Base-by-base conservation (phyloP, 2,329 filamentous ascomycete species). In the Colletotrichum sp. region DNA sequence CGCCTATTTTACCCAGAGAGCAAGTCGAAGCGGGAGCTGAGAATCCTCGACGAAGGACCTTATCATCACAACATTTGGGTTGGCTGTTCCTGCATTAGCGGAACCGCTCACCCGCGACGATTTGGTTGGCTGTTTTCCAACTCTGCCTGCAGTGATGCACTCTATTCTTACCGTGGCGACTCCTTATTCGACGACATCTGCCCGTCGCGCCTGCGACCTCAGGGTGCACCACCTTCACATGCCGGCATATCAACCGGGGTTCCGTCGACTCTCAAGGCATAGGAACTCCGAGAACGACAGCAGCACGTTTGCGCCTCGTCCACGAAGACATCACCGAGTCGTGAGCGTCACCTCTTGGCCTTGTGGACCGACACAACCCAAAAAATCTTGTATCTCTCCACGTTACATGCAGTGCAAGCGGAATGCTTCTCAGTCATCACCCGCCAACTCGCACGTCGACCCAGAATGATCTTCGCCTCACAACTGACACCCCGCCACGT, bases 11-110 rank as follows among this genome's bases (percentile, higher is more conserved):
- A 32, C 30, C 32, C 30, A 66, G 16, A 66, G 16, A 48, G 26
- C 63, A 66, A 30, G 63, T 66, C 63, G 21, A 64, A 36, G 61
- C 63, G 36, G 5, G 34, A 43, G n/a, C 18, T 66, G 21, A 48
- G 26, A 43, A n/a, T 39, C 21, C 16, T 34, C 60, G 48, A 36
- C 67, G 26, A 64, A 24, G n/a, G 60, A 16, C 36, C 55, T 61
- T n/a, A 24, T 39, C 36, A 39, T 61, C 36, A 48, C 65, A 28
- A 69, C 65, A 65, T 66, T 64, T 63, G 43, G 28, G 63, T 68
- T 76, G 63, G 70, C 59, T 73, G 74, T 76, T 74, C 74, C 71
- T 76, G 71, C 74, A 74, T 74, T 66, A 74, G 74, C 70, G 64
- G 59, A 73, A 75, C 55, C 71, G 69, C 69, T 57, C 24, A 60